A percentile compares a stretch with the other conserved stretches of the same genome.
phyloP scores from a whole-genome alignment of 2,329 filamentous ascomycete genomes.

The Leptodontidium sp. region DNA sequence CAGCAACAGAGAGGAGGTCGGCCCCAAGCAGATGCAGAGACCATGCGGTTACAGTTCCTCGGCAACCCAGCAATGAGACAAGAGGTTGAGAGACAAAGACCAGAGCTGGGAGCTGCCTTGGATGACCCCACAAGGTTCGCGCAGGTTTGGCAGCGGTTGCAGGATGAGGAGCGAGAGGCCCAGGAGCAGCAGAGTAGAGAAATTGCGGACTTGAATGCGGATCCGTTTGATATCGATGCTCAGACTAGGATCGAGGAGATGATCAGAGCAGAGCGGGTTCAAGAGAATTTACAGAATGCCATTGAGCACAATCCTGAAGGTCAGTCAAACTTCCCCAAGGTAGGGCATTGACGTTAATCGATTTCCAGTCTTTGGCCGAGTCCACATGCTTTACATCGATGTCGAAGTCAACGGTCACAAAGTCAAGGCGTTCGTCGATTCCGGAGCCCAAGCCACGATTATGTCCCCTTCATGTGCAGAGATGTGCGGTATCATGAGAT shows the following conservation, averaged over 20 bases:
- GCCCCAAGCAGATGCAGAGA: conserved; percentile 73
- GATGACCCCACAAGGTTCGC: conserved; percentile 81
- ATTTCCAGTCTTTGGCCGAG: conserved; percentile 84
- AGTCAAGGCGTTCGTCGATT: conserved; percentile 96
- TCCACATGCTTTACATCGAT: conserved; percentile 96
- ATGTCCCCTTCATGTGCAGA: conserved; percentile 96
- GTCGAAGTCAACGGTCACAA: conserved; percentile 93
- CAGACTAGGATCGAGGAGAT: conserved; percentile 96
- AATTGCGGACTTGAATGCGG: conserved; percentile 86
- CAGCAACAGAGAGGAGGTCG: conserved; percentile 46
- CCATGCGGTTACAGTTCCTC: conserved; percentile 82
- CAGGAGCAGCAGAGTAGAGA: conserved; percentile 82
- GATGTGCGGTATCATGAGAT: conserved; percentile 92
- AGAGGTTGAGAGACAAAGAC: conserved; percentile 75
- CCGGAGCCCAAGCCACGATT: conserved; percentile 96
- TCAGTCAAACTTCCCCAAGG: conserved; percentile 52
- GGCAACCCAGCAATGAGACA: conserved; percentile 77
- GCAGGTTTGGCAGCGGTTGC: conserved; percentile 72
- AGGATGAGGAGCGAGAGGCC: conserved; percentile 74
- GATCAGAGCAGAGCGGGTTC: conserved; percentile 92
- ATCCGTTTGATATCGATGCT: conserved; percentile 92
- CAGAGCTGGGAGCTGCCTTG: conserved; percentile 78
- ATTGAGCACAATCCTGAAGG: conserved; percentile 98
- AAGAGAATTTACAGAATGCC: conserved; percentile 94
- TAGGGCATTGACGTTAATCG: background rate